A percentile compares a stretch with the other conserved stretches of the same genome.
These are phyloP conservation scores for Fusarium sp. DNA, from an alignment of 2,329 filamentous ascomycete genomes.

Conservation along the genomic window DNA sequence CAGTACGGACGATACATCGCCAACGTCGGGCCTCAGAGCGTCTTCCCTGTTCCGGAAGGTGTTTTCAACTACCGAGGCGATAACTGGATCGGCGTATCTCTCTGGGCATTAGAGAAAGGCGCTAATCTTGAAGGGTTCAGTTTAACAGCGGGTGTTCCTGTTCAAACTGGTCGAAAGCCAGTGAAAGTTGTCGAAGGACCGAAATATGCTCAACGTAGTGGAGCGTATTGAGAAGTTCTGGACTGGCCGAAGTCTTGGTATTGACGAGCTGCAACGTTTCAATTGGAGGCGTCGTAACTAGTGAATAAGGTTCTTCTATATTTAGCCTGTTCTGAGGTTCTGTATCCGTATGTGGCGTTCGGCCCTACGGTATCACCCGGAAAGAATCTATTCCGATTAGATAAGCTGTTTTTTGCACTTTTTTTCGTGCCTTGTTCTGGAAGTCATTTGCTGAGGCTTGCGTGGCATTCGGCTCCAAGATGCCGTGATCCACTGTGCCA, in stretches of 20 bases:
- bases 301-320: background rate
- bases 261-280: background rate
- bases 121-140: constrained; percentile 67
- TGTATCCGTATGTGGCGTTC: background rate
- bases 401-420: background rate
- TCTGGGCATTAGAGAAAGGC: constrained; percentile 73
- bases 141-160: constrained; percentile 59
- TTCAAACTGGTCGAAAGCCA: constrained; percentile 61
- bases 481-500: constrained; percentile 34
- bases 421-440: background rate
- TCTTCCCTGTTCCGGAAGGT: constrained; percentile 78
- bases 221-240: constrained; percentile 59
- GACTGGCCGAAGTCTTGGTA: background rate
- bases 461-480: constrained; percentile 30
- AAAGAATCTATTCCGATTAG: background rate
- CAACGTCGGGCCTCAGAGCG: constrained; percentile 79
- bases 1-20: constrained; percentile 72
- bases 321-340: background rate
- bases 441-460: background rate
- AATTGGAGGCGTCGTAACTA: constrained; percentile 3
- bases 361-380: background rate
- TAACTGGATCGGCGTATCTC: constrained; percentile 74
- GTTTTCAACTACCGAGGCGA: constrained; percentile 76
- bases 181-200: constrained; percentile 59
- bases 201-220: constrained; percentile 57